Base-by-base conservation (phyloP, 441 rosid species). In the Daphne laureola region DNA sequence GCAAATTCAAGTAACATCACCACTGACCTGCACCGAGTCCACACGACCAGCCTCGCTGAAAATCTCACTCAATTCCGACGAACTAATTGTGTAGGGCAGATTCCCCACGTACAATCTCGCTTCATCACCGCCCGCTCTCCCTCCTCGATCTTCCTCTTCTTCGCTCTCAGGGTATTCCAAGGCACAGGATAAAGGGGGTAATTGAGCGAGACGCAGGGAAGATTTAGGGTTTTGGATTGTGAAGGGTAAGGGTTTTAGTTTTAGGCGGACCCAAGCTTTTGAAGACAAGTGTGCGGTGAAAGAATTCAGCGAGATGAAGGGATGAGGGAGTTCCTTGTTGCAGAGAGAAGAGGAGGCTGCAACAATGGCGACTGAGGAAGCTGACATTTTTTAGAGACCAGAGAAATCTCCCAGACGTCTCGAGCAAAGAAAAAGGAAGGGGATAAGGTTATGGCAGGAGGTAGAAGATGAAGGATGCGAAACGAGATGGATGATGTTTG, bases 51-150 rank as follows among this genome's bases (percentile, higher is more conserved):
- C 94, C 73, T 84, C 87, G 49, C 63, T 68, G 27, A 92, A 89
- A 55, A 72, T 38, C 70, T 81, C 84, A 9, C 78, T 43, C 64
- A 89, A 73, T 58, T 86, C 81, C 3, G 79, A 61, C 52, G 94
- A 70, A 66, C 78, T 84, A 80, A 74, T 78, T 45, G 88, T 61
- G 73, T 81, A 92, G 8, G 96, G 90, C 63, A 88, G 73, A 44
- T 86, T 88, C 31, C 98, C 96, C 6, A 92, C 82, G 64, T 81
- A 92, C 15, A 89, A 62, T 69, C 84, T 83, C 54, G 84, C 91
- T 51, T 72, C 81, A 49, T 77, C 88, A 41, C 65, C 67, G 14
- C 71, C 71, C 4, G 71, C 62, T 53, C 54, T 55, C 41, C 70
- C 54, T 17, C 51, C 67, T 55, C 57, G 62, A 40, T 48, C 57